phyloP scores from a whole-genome alignment of 2,329 filamentous ascomycete genomes.

The Ceratocystis variospora region DNA sequence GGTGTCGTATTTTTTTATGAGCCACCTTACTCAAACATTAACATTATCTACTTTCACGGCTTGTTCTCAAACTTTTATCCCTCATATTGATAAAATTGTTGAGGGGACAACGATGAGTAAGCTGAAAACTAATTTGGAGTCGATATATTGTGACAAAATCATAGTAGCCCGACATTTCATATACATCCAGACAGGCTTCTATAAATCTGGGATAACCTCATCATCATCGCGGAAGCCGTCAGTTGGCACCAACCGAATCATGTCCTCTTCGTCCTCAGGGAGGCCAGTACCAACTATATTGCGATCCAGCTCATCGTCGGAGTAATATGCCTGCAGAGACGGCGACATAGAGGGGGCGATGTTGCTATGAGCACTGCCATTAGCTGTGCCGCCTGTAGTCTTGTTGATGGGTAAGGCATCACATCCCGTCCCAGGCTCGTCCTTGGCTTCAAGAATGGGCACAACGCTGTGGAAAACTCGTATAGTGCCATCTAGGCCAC shows the following conservation, averaged over 20 bases:
- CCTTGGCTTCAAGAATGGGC: background rate
- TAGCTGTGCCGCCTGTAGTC: background rate
- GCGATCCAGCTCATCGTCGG: background rate
- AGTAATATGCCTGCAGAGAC: background rate
- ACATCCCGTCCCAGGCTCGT: background rate
- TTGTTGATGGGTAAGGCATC: background rate
- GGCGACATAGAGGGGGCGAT: background rate
- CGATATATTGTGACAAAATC: background rate
- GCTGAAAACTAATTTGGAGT: background rate
- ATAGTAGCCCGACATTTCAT: background rate
- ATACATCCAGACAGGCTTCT: background rate
- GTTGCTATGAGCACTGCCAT: background rate
- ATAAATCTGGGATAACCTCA: background rate
- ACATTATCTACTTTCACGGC: background rate
- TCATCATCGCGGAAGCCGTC: background rate
- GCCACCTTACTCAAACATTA: background rate
- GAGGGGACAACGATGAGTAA: background rate
- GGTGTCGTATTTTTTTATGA: background rate
- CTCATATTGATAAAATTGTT: background rate
- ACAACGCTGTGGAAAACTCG: constrained; percentile 33
- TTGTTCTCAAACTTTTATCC: background rate
- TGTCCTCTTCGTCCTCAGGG: background rate
- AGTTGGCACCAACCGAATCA: background rate
- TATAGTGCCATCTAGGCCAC: constrained; percentile 41
- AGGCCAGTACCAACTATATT: background rate